These are phyloP conservation scores for Stephania cephalantha DNA, from an alignment of 164 flowering plant species.

Conservation along the genomic window DNA sequence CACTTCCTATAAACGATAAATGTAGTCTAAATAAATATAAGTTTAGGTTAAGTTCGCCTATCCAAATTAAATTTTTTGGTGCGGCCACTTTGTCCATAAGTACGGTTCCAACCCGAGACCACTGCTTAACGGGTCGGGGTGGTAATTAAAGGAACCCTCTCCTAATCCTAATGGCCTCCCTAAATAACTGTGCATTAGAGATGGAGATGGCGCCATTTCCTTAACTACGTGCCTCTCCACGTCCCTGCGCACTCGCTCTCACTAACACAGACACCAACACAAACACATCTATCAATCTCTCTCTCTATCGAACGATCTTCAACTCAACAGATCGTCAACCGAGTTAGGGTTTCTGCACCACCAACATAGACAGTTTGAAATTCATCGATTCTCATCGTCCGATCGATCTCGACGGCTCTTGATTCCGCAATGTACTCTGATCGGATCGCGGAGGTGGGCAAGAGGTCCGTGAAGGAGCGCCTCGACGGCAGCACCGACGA, in stretches of 20 bases:
- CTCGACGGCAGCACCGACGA: constrained; percentile 18
- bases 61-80: too few relatives aligned
- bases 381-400: neutral
- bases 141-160: neutral
- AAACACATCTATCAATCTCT: neutral
- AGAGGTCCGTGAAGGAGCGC: constrained; percentile 28
- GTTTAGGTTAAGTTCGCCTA: too few relatives aligned
- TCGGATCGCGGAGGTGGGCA: constrained; percentile 20
- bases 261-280: neutral
- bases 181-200: neutral
- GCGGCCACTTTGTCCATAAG: too few relatives aligned
- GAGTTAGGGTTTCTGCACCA: neutral
- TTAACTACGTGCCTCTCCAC: neutral
- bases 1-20: too few relatives aligned
- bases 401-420: neutral
- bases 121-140: neutral
- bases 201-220: neutral
- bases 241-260: too few relatives aligned
- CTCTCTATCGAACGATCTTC: neutral
- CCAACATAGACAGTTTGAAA: neutral
- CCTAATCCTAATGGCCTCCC: too few relatives aligned
- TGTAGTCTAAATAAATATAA: too few relatives aligned
- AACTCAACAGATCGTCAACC: neutral
- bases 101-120: neutral
- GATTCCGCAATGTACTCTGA: constrained; percentile 26